Conservation (phyloP, 176 grass and related monocot species). For the Zea mays region DNA sequence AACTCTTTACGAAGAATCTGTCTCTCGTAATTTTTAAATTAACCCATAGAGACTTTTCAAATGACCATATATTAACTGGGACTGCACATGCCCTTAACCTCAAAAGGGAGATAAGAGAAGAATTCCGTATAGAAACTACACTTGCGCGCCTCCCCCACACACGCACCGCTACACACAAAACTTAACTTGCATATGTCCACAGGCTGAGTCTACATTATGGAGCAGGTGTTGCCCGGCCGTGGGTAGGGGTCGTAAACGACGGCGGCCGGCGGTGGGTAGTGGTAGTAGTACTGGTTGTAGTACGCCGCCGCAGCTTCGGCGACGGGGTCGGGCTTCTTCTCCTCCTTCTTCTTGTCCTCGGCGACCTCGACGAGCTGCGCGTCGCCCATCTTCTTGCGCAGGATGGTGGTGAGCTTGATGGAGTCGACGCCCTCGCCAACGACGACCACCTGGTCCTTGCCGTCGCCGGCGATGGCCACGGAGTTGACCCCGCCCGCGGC, state of each 20-base stretch:
- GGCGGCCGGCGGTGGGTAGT: background rate
- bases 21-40: too few species aligned
- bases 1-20: too few species aligned
- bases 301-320: background rate
- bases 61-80: too few species aligned
- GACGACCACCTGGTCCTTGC: constrained; percentile 47
- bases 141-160: too few species aligned
- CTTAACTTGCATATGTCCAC: background rate
- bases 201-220: constrained; percentile 15
- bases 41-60: too few species aligned
- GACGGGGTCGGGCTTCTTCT: background rate
- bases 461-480: constrained; percentile 41
- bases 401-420: constrained; percentile 37
- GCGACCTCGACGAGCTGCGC: constrained; percentile 42
- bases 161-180: too few species aligned
- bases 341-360: constrained; percentile 42
- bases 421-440: constrained; percentile 57
- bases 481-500: constrained; percentile 45
- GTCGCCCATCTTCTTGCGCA: constrained; percentile 44
- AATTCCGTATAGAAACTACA: too few species aligned
- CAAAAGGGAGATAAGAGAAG: too few species aligned
- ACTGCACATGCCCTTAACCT: too few species aligned
- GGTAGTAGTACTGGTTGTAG: background rate
- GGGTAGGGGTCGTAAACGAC: background rate
- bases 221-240: background rate